Conservation (phyloP, 2,329 filamentous ascomycete species). For the Botrytis hyacinthi region DNA sequence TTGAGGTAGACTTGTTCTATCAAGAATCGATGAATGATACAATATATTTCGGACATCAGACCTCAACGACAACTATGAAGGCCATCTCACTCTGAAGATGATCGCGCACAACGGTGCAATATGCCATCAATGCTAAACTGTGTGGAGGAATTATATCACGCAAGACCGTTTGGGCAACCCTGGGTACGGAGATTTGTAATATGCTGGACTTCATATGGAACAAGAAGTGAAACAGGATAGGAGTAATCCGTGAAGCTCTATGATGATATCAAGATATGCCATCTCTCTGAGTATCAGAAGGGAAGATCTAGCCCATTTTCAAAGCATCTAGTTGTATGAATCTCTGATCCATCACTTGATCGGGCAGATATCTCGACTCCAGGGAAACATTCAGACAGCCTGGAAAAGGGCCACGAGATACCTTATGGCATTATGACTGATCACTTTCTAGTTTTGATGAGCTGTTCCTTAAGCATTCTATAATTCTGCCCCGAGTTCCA, state of each 20-base stretch:
- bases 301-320: neutral
- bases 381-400: neutral
- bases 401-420: neutral
- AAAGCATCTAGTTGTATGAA: neutral
- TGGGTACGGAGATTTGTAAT: neutral
- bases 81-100: neutral
- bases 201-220: neutral
- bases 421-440: neutral
- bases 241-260: neutral
- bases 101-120: neutral
- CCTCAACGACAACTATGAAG: neutral
- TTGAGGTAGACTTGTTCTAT: neutral
- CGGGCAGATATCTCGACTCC: neutral
- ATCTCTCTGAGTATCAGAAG: neutral
- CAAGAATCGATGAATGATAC: neutral
- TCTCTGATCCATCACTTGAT: neutral
- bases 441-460: neutral
- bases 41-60: neutral
- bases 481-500: neutral
- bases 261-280: neutral
- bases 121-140: neutral
- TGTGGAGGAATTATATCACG: fast-evolving
- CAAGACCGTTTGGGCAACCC: neutral
- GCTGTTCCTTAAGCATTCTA: neutral
- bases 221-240: neutral